These are phyloP conservation scores for Phalaenopsis hybrid DNA, from an alignment of 116 monocot genomes.

Conservation along the genomic window DNA sequence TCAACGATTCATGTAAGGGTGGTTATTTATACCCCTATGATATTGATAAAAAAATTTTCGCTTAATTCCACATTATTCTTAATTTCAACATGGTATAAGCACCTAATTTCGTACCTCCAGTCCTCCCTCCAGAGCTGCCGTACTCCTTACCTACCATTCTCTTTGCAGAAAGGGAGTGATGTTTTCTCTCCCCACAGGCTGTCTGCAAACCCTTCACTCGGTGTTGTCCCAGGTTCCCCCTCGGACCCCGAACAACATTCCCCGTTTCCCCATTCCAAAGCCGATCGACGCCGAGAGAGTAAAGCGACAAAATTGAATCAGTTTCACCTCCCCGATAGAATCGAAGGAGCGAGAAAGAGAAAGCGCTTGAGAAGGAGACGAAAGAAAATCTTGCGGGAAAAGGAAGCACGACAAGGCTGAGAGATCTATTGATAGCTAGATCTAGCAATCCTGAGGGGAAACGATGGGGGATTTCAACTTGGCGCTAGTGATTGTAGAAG, in stretches of 20 bases:
- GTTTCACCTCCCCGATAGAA: neutral
- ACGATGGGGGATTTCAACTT: slow-evolving; percentile 92
- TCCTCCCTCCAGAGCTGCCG: too few species aligned
- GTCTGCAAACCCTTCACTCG: neutral
- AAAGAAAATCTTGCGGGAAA: neutral
- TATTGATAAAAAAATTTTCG: too few species aligned
- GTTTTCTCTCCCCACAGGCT: too few species aligned
- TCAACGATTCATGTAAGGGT: too few species aligned
- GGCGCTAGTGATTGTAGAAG: slow-evolving; percentile 82
- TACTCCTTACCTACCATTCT: too few species aligned
- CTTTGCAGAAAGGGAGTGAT: too few species aligned
- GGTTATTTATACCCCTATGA: too few species aligned
- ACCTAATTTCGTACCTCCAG: too few species aligned
- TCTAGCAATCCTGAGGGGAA: neutral
- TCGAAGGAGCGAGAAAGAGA: neutral
- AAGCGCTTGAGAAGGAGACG: neutral
- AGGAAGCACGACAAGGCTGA: neutral
- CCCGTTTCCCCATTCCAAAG: neutral
- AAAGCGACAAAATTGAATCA: neutral
- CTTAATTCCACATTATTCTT: too few species aligned
- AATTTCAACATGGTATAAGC: too few species aligned
- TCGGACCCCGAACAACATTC: neutral
- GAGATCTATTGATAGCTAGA: neutral
- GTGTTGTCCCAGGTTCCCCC: too few species aligned
- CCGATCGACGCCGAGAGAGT: neutral